Conservation (phyloP, 345 rosid genomes). For the Gynandropsis gynandra region DNA sequence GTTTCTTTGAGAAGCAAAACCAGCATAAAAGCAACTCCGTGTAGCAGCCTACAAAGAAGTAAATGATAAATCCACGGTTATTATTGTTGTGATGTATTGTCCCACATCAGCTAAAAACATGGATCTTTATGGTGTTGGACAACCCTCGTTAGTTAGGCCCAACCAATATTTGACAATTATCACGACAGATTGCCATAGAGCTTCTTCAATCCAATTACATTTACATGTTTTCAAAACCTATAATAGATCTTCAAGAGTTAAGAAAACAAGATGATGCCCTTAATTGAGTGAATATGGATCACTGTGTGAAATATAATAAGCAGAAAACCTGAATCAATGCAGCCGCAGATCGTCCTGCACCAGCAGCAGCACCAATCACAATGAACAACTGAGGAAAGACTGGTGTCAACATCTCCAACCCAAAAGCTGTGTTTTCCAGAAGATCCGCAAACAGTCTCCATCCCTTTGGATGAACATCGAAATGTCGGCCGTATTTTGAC, state of each 20-base stretch:
- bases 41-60: conserved; percentile 63
- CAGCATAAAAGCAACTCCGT: conserved; percentile 93
- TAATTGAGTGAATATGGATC: no score
- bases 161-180: no score
- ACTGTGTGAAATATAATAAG: no score
- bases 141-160: no score
- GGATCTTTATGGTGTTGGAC: no score
- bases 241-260: neutral
- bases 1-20: conserved; percentile 98
- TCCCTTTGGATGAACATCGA: conserved; percentile 91
- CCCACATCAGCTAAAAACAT: no score
- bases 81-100: no score
- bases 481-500: conserved; percentile 88
- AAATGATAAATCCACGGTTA: conserved; percentile 11
- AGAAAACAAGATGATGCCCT: neutral
- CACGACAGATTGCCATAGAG: no score
- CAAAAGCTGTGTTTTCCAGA: conserved; percentile 84
- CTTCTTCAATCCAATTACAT: neutral
- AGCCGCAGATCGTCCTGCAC: conserved; percentile 91
- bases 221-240: no score
- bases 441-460: conserved; percentile 98
- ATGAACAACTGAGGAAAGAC: conserved; percentile 81
- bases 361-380: conserved; percentile 80
- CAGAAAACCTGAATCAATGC: conserved; percentile 95
- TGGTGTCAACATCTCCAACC: conserved; percentile 91